Evolutionary conservation across 2,329 filamentous ascomycete genomes (phyloP), one percentile per base, ranked within the genome.

Genomic region (Colletotrichum sp.): DNA sequence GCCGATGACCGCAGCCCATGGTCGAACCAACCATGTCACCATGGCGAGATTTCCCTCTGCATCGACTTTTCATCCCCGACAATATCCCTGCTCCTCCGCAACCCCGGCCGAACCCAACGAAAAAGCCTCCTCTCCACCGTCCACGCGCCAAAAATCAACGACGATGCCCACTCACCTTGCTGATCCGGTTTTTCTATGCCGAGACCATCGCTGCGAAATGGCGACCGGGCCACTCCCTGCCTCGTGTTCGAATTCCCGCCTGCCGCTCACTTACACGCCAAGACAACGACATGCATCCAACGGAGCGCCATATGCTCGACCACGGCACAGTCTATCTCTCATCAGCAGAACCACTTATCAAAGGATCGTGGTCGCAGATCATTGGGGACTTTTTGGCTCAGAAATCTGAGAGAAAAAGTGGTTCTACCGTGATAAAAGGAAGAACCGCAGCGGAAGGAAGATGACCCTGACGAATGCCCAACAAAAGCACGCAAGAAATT

Each of bases 141-240:
- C 39, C 67, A 66, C 49, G 67, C 72, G 66, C 66, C 59, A 57
- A 21, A 52, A 34, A 16, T 34, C 10, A 21, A 60, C 60, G 68
- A 64, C 57, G 28, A 30, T 36, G 55, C 55, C 55, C 66, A 60
- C 36, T 26, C 66, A 24, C 26, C 30, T 28, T 15, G 72, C 15
- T 52, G 69, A 75, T 75, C 72, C 69, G 63, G 69, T 67, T 62
- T 62, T 21, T 39, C 55, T 49, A 36, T 72, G 69, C 72, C 69
- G 62, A 75, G 72, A 72, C 55, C 30, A 36, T 12, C 15, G 49
- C 36, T n/a, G 52, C 68, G 15, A 32, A 32, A 32, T 52, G 34
- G 26, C 60, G 60, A 24, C 69, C 44, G 26, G 69, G 24, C 52
- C 69, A 39, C 30, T 30, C 69, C 69, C 55, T 52, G 62, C 39